phyloP scores from a whole-genome alignment of 1,284 basidiomycete species.

The Termitomyces sp. region DNA sequence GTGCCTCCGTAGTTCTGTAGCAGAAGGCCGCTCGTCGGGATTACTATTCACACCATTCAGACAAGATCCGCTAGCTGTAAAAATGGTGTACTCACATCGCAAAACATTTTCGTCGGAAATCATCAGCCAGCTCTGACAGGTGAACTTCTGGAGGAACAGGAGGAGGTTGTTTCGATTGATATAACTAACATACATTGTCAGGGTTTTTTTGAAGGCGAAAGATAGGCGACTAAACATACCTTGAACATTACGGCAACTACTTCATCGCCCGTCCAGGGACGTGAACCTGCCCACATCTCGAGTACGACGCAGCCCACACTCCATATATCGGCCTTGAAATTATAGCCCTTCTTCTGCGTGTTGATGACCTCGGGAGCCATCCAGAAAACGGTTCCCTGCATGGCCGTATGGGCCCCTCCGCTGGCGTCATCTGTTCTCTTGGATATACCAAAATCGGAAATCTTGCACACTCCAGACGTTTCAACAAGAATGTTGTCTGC shows the following conservation, averaged over 20 bases:
- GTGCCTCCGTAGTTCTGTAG: constrained; percentile 79
- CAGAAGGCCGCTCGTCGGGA: constrained; percentile 82
- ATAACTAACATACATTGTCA: constrained; percentile 42
- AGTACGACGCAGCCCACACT: constrained; percentile 95
- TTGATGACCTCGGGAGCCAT: constrained; percentile 98
- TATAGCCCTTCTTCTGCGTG: constrained; percentile 82
- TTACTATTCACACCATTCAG: constrained; percentile 46
- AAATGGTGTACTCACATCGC: constrained; percentile 58
- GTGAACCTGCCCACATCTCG: constrained; percentile 95
- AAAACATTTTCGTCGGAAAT: constrained; percentile 89
- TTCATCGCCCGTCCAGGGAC: constrained; percentile 92
- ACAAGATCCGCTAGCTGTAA: constrained; percentile 8
- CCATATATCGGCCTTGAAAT: constrained; percentile 98
- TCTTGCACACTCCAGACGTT: constrained; percentile 91
- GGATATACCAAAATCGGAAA: constrained; percentile 97
- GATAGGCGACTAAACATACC: constrained; percentile 38
- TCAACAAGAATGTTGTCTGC: constrained; percentile 98
- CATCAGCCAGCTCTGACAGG: constrained; percentile 72
- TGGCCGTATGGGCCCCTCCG: constrained; percentile 77
- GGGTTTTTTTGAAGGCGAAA: background rate
- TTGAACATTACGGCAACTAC: constrained; percentile 92
- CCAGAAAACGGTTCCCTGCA: constrained; percentile 99
- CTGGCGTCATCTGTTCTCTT: constrained; percentile 88
- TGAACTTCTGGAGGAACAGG: constrained; percentile 84
- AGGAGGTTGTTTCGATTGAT: constrained; percentile 78